Base-by-base conservation (phyloP, 768 basidiomycete species). In the Xanthoconium stramineum region DNA sequence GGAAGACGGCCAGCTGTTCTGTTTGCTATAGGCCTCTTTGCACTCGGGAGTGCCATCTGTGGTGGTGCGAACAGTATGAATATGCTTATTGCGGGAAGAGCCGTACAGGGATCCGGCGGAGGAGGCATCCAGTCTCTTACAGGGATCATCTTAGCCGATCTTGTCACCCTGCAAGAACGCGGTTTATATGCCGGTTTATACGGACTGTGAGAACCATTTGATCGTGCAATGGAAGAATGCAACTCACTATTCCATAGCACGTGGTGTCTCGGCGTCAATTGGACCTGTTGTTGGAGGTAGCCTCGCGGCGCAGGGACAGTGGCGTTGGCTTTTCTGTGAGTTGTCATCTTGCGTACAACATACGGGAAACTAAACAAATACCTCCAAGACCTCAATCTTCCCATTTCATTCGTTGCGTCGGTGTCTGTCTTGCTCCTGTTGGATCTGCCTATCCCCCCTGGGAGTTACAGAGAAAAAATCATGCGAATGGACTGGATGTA, bases 131-230 rank as follows among this genome's bases (percentile, higher is more conserved):
- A 72, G 19, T 65, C 74, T 9, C 56, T 77, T 13, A 64, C 69
- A 3, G 72, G 74, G 4, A 80, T 82, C 36, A 67, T 82, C 39
- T 47, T 80, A 3, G 67, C 72, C 14, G 81, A 83, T 56, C 62
- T 83, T 6, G 76, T 82, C 17, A 71, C 79, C 4, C 68, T 83
- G 10, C 46, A 63, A 15, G 76, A 81, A 45, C 72, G 82, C 7
- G 81, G 81, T 4, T 35, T 59, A 1, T 78, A 73, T 56, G 59
- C 64, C 2, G 76, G 72, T 11, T 46, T 80, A 13, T 65, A 76
- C 19, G 76, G 68, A 24, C 53, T 77, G 74, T 73, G 37, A 52
- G 71, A 17, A 1, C 45, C 11, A 8, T 14, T 45, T 13, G 20
- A 50, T 24, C n/a, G 28, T 36, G 20, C 10, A 17, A 10, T 0